These are phyloP conservation scores for Mucor circinelloides DNA, from an alignment of 371 early-diverging fungal species.

Conservation along the genomic window DNA sequence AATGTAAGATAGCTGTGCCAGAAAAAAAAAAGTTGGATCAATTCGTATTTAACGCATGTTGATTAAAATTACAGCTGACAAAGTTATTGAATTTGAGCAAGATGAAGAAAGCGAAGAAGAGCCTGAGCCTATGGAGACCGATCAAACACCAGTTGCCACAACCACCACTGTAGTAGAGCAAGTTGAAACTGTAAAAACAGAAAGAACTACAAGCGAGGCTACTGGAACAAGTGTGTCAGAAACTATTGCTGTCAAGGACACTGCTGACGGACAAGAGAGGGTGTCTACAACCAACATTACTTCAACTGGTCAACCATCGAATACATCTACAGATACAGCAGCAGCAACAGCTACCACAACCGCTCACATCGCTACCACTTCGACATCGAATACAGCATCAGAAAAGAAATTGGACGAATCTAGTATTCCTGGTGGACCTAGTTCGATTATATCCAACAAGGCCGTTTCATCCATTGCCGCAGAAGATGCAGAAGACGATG, in stretches of 20 bases:
- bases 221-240: not conserved
- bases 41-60: too few species aligned
- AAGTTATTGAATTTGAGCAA: slow-evolving; percentile 49
- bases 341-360: not conserved
- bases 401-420: not conserved
- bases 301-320: not conserved
- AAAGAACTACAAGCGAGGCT: not conserved
- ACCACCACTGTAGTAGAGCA: not conserved
- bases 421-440: slow-evolving; percentile 23
- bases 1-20: slow-evolving; percentile 41
- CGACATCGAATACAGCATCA: not conserved
- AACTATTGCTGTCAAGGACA: not conserved
- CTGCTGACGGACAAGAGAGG: not conserved
- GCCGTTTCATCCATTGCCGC: slow-evolving; percentile 10
- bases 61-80: slow-evolving; percentile 32
- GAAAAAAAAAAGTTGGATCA: too few species aligned
- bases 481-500: slow-evolving; percentile 24
- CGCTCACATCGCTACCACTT: not conserved
- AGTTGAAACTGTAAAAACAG: not conserved
- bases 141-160: not conserved
- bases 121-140: slow-evolving; percentile 18
- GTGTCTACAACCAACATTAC: not conserved
- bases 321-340: not conserved
- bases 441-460: slow-evolving; percentile 17
- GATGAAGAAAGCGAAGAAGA: slow-evolving; percentile 39